Conservation (phyloP, 257 asterid species). For the Ehretia macrophylla region DNA sequence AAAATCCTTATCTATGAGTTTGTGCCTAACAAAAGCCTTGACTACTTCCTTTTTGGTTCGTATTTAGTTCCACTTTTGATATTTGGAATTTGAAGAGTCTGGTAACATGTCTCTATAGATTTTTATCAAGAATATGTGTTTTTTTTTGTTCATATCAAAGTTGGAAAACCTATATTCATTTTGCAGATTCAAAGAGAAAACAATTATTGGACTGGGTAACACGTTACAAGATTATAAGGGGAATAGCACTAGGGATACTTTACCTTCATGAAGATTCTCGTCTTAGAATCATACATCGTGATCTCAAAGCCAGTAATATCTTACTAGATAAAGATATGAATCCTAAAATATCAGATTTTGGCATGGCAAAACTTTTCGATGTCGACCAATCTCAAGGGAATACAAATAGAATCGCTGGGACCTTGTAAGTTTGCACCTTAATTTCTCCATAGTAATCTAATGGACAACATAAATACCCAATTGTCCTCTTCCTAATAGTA, state of each 20-base stretch:
- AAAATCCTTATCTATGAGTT: conserved; percentile 27
- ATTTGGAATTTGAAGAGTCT: too few relatives aligned
- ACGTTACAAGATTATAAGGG: conserved; percentile 25
- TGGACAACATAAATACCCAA: too few relatives aligned
- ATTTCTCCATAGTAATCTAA: too few relatives aligned
- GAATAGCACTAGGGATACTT: conserved; percentile 23
- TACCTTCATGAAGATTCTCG: conserved; percentile 32
- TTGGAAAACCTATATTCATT: too few relatives aligned
- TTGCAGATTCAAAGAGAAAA: conserved; percentile 11
- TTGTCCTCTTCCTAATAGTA: too few relatives aligned
- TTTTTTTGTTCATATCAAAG: too few relatives aligned
- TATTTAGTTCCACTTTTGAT: too few relatives aligned
- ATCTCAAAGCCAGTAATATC: conserved; percentile 28
- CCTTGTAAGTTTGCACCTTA: conserved; percentile 16
- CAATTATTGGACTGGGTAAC: conserved; percentile 16
- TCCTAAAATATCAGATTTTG: conserved; percentile 31
- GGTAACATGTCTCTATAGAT: too few relatives aligned
- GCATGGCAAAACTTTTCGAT: conserved; percentile 16
- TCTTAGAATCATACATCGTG: conserved; percentile 18
- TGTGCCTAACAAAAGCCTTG: conserved; percentile 24
- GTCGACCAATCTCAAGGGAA: conserved; percentile 15
- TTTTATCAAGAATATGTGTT: too few relatives aligned
- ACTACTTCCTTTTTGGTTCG: conserved; percentile 23
- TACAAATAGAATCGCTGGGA: conserved; percentile 19
- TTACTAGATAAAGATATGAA: conserved; percentile 23